Percentiles rank a stretch among this genome's conserved stretches.
These are phyloP conservation scores for Fusarium buharicum DNA, from an alignment of 2,329 filamentous ascomycete genomes.

Conservation along the genomic window DNA sequence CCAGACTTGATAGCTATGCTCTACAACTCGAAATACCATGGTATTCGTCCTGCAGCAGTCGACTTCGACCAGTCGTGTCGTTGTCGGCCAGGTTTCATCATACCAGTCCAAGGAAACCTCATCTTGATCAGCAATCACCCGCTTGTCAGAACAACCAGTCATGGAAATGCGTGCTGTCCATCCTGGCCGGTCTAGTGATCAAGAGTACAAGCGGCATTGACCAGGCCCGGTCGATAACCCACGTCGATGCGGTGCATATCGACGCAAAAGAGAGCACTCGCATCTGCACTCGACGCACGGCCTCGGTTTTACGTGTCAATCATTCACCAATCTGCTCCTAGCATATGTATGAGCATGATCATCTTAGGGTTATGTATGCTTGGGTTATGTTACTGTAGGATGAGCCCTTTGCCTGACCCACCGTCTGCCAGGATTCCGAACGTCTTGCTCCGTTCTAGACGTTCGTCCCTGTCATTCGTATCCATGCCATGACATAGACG, in stretches of 20 bases:
- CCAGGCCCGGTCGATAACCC: slow-evolving; percentile 9
- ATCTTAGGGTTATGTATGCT: too few species aligned
- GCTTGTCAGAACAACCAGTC: slow-evolving; percentile 4
- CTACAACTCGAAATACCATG: slow-evolving; percentile 1
- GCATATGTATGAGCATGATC: slow-evolving; percentile 13
- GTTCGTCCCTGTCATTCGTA: slow-evolving; percentile 29
- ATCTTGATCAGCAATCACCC: not conserved
- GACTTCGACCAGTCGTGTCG: slow-evolving; percentile 14
- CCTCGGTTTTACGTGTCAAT: slow-evolving; percentile 17
- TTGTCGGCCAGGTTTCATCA: not conserved
- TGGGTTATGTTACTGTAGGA: not conserved
- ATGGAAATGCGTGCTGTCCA: slow-evolving; percentile 4
- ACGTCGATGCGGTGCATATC: slow-evolving; percentile 27
- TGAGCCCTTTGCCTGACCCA: slow-evolving; percentile 39
- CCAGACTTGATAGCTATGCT: slow-evolving; percentile 22
- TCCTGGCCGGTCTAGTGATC: slow-evolving; percentile 9
- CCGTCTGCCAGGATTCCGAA: slow-evolving; percentile 23
- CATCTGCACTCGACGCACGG: slow-evolving; percentile 35
- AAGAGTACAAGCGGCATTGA: slow-evolving; percentile 15
- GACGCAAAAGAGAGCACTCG: slow-evolving; percentile 16
- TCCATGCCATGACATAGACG: slow-evolving; percentile 21
- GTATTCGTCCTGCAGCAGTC: slow-evolving; percentile 4
- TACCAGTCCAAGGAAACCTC: slow-evolving; percentile 8
- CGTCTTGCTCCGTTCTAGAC: slow-evolving; percentile 35
- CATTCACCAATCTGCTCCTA: slow-evolving; percentile 15